Evolutionary conservation across 2,329 filamentous ascomycete genomes (phyloP), one percentile per base, ranked within the genome.

Genomic region (Colletotrichum tamarilloi): DNA sequence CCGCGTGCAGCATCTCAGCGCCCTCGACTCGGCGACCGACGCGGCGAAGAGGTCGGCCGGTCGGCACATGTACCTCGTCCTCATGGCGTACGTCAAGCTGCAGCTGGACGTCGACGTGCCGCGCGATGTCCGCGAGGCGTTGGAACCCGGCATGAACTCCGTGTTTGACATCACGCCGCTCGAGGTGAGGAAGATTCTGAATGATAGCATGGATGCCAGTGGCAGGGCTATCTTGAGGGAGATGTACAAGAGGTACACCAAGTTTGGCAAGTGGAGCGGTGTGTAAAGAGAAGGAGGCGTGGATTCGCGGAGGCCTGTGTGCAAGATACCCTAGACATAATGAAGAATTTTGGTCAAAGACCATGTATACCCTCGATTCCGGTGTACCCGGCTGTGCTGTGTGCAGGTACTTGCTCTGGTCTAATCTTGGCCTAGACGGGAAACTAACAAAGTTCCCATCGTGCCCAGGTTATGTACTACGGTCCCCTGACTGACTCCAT

Each of bases 241-340:
- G 72, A 83, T 92, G 84, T 91, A 87, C 75, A 88, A 86, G 77
- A 84, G 87, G 79, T 92, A 90, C 79, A 85, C 85, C 78, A 89
- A 86, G 81, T 92, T 91, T 83, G 90, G 90, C 55, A 91, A 91
- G 83, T 92, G 90, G 90, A 90, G 82, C 64, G 89, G 89, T 42
- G 85, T 91, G 28, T 90, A 84, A 84, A 76, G 64, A 30, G 16
- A 11, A 24, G 24, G 7, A 14, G 16, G 7, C 32, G 42, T 7
- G 42, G 35, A 42, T 38, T 22, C 12, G 12, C 42, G 49, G 26
- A 52, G 59, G 46, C 35, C 49, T 30, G 67, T 71, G 12, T 62
- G 35, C 56, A 71, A 73, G 71, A 73, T 73, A 73, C 71, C 71
- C 71, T 66, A 56, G 28, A 73, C 16, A 73, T 53, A 62, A 71